Conservation (phyloP, 768 basidiomycete genomes). For the Tricholoma hemisulphureum region DNA sequence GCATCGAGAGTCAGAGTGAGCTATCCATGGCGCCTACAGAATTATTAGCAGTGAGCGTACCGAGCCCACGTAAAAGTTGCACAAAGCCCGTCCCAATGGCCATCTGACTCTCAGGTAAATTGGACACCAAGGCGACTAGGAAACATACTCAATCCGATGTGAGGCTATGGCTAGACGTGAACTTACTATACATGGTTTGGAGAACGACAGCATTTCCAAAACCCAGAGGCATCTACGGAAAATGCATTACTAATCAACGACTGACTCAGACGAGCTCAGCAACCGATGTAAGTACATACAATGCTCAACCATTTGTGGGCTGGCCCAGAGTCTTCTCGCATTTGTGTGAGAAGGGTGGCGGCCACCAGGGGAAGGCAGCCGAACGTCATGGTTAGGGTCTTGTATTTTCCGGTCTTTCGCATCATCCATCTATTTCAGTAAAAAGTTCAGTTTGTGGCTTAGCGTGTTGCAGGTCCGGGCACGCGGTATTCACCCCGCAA, state of each 20-base stretch:
- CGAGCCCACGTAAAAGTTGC: constrained; percentile 60
- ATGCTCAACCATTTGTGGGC: constrained; percentile 51
- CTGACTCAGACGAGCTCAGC: not conserved
- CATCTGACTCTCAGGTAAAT: constrained; percentile 50
- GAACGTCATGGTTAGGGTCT: constrained; percentile 44
- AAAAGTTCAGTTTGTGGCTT: not conserved
- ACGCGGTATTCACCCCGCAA: constrained; percentile 44
- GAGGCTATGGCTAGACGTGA: not conserved
- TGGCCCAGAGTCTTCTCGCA: constrained; percentile 43
- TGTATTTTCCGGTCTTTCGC: constrained; percentile 53
- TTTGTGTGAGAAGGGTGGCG: constrained; percentile 37
- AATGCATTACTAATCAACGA: constrained; percentile 5
- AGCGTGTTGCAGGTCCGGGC: not conserved
- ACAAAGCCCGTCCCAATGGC: constrained; percentile 61
- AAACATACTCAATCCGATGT: not conserved
- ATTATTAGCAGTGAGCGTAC: constrained; percentile 23
- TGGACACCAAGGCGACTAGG: constrained; percentile 55
- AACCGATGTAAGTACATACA: constrained; percentile 5
- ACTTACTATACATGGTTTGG: constrained; percentile 58
- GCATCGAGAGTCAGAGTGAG: not conserved
- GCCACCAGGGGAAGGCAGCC: constrained; percentile 50
- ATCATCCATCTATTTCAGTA: constrained; percentile 37
- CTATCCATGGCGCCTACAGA: not conserved
- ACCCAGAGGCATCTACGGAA: constrained; percentile 52
- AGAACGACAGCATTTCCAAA: constrained; percentile 66